phyloP scores from a whole-genome alignment of 2,329 filamentous ascomycete genomes.

The Fusarium concolor region DNA sequence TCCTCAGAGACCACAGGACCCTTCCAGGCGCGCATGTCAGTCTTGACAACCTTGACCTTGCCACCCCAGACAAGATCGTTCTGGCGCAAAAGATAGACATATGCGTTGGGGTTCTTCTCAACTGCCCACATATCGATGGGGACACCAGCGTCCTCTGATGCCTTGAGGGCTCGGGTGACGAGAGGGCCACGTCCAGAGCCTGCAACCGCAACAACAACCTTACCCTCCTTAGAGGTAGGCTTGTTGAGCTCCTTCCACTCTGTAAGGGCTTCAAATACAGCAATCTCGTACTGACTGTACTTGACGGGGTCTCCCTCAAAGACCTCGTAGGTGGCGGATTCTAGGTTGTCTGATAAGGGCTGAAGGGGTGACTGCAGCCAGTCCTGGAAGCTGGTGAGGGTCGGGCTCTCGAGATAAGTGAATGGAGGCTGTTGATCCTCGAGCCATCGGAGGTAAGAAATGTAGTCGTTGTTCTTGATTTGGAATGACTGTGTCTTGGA shows the following conservation, averaged over 20 bases:
- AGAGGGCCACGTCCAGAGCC: slow-evolving; percentile 93
- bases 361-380: slow-evolving; percentile 96
- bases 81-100: slow-evolving; percentile 88
- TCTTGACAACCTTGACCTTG: slow-evolving; percentile 88
- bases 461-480: slow-evolving; percentile 56
- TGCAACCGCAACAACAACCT: slow-evolving; percentile 88
- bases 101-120: slow-evolving; percentile 98
- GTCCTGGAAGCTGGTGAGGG: slow-evolving; percentile 78
- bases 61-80: slow-evolving; percentile 85
- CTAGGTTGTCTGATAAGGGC: slow-evolving; percentile 93
- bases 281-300: slow-evolving; percentile 93
- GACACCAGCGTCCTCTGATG: slow-evolving; percentile 80
- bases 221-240: slow-evolving; percentile 75
- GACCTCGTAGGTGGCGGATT: slow-evolving; percentile 97
- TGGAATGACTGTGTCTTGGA: slow-evolving; percentile 43
- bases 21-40: slow-evolving; percentile 97
- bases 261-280: slow-evolving; percentile 80
- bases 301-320: slow-evolving; percentile 99
- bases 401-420: slow-evolving; percentile 62
- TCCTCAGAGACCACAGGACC: slow-evolving; percentile 72
- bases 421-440: slow-evolving; percentile 81
- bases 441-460: slow-evolving; percentile 86
- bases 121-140: slow-evolving; percentile 89
- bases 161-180: slow-evolving; percentile 86
- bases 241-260: slow-evolving; percentile 82